phyloP scores from a whole-genome alignment of 208 protist species.

The Acanthamoeba lenticulata region DNA sequence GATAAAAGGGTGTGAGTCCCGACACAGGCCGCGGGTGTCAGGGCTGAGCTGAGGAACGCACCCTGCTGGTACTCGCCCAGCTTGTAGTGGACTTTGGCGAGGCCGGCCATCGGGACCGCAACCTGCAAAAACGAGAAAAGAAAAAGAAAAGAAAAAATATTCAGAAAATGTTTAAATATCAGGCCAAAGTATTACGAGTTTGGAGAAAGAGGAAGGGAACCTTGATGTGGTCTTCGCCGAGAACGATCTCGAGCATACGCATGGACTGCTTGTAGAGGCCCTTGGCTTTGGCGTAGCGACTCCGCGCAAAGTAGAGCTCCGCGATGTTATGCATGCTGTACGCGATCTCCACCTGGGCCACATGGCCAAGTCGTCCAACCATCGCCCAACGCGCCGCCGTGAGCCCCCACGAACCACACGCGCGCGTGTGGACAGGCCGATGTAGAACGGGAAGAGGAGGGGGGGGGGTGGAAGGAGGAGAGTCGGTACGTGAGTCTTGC shows the following conservation, averaged over 20 bases:
- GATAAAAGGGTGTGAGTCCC: not conserved
- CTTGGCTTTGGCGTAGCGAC: conserved; percentile 62
- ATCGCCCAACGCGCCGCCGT: no score
- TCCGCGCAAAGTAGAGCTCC: conserved; percentile 64
- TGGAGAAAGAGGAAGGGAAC: no score
- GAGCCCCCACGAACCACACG: no score
- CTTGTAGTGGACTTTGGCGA: conserved; percentile 69
- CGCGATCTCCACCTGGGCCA: conserved; percentile 51
- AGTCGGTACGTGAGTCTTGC: conserved; percentile 71
- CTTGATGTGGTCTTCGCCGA: conserved; percentile 66
- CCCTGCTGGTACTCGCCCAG: conserved; percentile 66
- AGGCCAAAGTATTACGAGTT: no score
- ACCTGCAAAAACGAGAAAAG: no score
- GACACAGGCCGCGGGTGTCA: no score
- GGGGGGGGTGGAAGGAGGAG: no score
- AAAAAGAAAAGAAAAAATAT: no score
- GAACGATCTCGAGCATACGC: conserved; percentile 56
- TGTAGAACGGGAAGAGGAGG: no score
- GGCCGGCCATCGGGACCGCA: conserved; percentile 33
- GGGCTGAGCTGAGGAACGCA: not conserved
- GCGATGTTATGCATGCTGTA: conserved; percentile 68
- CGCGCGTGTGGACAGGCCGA: not conserved
- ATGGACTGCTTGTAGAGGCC: conserved; percentile 56
- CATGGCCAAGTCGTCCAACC: no score
- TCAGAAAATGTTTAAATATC: no score